A percentile compares a stretch with the other conserved stretches of the same genome.
Evolutionary conservation across 1,284 basidiomycete species (phyloP).

Genomic region (Marasmius sp.): DNA sequence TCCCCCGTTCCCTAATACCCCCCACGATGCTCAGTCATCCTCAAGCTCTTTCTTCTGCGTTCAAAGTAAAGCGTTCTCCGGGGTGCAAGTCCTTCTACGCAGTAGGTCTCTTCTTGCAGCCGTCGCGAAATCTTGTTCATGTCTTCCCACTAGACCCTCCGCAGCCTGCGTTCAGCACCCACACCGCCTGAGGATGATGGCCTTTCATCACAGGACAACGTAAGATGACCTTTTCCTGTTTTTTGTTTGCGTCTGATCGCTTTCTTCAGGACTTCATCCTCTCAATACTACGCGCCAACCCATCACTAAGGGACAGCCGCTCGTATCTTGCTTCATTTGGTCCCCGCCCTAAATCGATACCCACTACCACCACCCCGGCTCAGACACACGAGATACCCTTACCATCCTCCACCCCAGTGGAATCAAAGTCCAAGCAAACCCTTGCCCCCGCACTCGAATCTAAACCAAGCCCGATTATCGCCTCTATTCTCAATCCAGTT

Average conservation of each 20-base stretch:
- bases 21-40: constrained; percentile 28
- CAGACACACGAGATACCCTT: constrained; percentile 17
- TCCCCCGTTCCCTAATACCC: constrained; percentile 13
- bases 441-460: constrained; percentile 17
- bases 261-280: constrained; percentile 88
- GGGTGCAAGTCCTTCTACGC: constrained; percentile 64
- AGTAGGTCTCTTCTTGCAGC: constrained; percentile 35
- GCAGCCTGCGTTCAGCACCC: constrained; percentile 38
- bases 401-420: constrained; percentile 5
- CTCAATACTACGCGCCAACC: constrained; percentile 91
- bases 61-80: constrained; percentile 31
- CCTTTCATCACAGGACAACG: constrained; percentile 51
- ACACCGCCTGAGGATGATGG: constrained; percentile 43
- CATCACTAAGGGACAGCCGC: constrained; percentile 88
- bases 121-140: constrained; percentile 2
- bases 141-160: constrained; percentile 45
- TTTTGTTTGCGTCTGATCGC: constrained; percentile 3
- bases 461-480: constrained; percentile 62
- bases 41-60: constrained; percentile 24
- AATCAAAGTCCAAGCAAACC: constrained; percentile 10
- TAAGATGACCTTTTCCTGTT: constrained; percentile 25
- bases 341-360: constrained; percentile 41
- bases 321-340: constrained; percentile 90
- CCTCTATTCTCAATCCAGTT: constrained; percentile 85
- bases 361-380: constrained; percentile 20